Evolutionary conservation across 352 stramenopile genomes (phyloP).

Genomic region (Phytophthora multivora): DNA sequence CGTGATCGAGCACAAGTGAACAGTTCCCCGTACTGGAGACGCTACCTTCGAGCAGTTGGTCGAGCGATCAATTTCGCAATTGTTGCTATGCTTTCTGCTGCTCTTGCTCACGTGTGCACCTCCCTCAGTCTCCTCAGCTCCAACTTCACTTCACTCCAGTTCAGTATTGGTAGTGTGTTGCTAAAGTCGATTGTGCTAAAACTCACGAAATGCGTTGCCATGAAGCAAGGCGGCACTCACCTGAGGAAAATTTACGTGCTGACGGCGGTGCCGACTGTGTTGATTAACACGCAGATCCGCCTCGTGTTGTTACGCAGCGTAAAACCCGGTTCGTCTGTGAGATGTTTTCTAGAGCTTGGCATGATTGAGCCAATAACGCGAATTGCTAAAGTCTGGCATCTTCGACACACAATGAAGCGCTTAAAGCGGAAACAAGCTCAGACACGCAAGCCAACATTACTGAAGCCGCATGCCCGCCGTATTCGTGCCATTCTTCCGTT

Average conservation of each 20-base stretch:
- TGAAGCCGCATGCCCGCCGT: not conserved
- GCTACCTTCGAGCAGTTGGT: not conserved
- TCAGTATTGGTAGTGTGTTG: not conserved
- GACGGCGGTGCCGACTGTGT: constrained; percentile 13
- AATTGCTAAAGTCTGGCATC: constrained; percentile 1
- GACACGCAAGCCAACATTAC: no score
- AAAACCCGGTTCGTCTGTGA: not conserved
- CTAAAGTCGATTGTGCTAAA: not conserved
- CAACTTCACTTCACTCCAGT: not conserved
- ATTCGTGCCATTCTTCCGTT: not conserved
- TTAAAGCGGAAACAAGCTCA: not conserved
- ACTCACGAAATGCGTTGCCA: not conserved
- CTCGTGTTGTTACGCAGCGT: constrained; percentile 13
- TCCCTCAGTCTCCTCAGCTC: not conserved
- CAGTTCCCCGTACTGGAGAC: not conserved
- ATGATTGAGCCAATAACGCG: constrained; percentile 5
- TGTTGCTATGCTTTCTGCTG: not conserved
- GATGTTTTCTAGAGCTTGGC: constrained; percentile 12
- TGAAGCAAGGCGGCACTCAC: not conserved
- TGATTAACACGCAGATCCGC: constrained; percentile 22
- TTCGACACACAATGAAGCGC: not conserved
- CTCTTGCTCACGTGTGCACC: not conserved
- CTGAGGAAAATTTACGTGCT: constrained; percentile 15
- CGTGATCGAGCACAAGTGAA: not conserved
- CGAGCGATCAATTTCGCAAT: not conserved